phyloP scores from a whole-genome alignment of 768 basidiomycete genomes.

The Suillus tomentosus region DNA sequence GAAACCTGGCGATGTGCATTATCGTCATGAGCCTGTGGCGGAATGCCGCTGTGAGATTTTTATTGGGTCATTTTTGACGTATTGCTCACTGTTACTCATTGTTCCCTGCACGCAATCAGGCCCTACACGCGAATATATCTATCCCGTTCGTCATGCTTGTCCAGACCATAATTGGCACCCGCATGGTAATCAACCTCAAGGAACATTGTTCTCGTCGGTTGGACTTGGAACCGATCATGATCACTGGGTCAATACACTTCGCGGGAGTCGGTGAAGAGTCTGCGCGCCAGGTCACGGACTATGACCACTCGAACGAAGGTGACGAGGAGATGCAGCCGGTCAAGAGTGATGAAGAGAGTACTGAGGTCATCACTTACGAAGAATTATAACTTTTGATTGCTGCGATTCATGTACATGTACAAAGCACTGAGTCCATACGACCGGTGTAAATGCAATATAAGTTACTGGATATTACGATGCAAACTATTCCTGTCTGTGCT shows the following conservation, averaged over 20 bases:
- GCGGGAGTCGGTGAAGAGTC: constrained; percentile 11
- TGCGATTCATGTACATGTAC: background rate
- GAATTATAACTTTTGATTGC: background rate
- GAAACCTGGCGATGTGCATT: constrained; percentile 27
- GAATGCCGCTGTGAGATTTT: constrained; percentile 23
- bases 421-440: background rate
- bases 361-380: constrained; percentile 1
- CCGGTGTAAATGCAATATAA: background rate
- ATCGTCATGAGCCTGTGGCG: constrained; percentile 32
- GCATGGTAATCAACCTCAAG: constrained; percentile 34
- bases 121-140: constrained; percentile 32
- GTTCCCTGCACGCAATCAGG: constrained; percentile 13
- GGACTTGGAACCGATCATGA: constrained; percentile 13
- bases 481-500: no score
- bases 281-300: constrained; percentile 15
- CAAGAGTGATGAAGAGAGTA: background rate
- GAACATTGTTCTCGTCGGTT: constrained; percentile 24
- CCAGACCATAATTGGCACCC: constrained; percentile 31
- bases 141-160: constrained; percentile 34
- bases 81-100: no score
- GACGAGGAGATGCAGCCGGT: constrained; percentile 11
- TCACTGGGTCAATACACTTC: constrained; percentile 22
- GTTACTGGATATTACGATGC: background rate
- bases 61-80: background rate
- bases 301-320: constrained; percentile 22